A percentile compares a stretch with the other conserved stretches of the same genome.
phyloP scores from a whole-genome alignment of 768 basidiomycete genomes.

The Lepiota venenata region DNA sequence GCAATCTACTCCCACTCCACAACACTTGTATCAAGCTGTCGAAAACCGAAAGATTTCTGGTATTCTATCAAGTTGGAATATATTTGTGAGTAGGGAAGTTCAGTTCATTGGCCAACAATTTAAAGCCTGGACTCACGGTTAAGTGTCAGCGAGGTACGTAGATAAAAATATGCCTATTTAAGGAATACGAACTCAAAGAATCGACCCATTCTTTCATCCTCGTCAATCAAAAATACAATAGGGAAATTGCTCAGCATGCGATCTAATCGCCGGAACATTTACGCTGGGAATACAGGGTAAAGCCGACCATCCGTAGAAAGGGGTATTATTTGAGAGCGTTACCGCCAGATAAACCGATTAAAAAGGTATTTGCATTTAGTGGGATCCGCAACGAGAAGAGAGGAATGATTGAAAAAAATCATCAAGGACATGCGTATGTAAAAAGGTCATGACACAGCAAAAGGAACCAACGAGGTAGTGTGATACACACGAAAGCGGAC shows the following conservation, averaged over 20 bases:
- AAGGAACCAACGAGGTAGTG: constrained; percentile 14
- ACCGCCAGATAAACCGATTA: constrained; percentile 13
- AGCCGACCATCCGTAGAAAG: neutral
- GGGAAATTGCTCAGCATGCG: too few species aligned
- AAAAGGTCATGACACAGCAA: constrained; percentile 24
- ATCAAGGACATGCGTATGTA: constrained; percentile 34
- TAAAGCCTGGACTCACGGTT: neutral
- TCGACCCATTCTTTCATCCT: too few species aligned
- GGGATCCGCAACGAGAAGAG: constrained; percentile 27
- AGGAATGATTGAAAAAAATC: constrained; percentile 24
- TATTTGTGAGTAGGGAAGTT: neutral
- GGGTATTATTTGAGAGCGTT: constrained; percentile 10
- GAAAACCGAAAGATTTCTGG: neutral
- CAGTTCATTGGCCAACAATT: neutral
- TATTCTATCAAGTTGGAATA: neutral
- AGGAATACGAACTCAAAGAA: too few species aligned
- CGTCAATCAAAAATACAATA: too few species aligned
- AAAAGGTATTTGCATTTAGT: constrained; percentile 25
- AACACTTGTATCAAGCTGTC: neutral
- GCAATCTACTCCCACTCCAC: constrained; percentile 5
- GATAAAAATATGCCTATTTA: too few species aligned
- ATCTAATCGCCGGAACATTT: neutral
- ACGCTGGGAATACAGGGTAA: neutral
- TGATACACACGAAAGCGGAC: constrained; percentile 9
- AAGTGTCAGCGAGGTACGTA: too few species aligned